phyloP scores from a whole-genome alignment of 306 rosid genomes.

The Citrullus colocynthis region DNA sequence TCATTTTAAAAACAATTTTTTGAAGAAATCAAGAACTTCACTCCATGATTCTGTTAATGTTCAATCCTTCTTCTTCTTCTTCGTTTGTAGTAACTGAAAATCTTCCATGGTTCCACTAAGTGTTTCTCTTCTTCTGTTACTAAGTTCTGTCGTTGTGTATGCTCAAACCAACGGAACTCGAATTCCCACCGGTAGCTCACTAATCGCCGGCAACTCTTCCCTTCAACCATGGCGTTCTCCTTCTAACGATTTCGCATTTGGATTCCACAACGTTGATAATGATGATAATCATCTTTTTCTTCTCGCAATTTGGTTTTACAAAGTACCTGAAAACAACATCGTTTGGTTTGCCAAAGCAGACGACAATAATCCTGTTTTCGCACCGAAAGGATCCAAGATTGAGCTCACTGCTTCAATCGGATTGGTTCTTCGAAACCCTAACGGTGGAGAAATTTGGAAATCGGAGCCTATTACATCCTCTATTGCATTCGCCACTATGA shows the following conservation, averaged over 20 bases:
- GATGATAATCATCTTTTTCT: neutral
- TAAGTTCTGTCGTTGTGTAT: neutral
- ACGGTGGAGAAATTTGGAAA: slow-evolving; percentile 10
- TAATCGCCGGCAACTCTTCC: neutral
- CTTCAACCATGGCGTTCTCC: slow-evolving; percentile 27
- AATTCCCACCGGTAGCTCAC: neutral
- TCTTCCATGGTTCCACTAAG: neutral
- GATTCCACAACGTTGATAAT: neutral
- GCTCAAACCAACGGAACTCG: neutral
- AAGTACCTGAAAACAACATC: slow-evolving; percentile 18
- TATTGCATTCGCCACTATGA: slow-evolving; percentile 7
- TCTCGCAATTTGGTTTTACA: slow-evolving; percentile 43
- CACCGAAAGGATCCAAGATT: slow-evolving; percentile 28
- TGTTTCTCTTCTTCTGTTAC: neutral
- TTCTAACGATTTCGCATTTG: slow-evolving; percentile 44
- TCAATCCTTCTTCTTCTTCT: neutral
- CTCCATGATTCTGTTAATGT: neutral
- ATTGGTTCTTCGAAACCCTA: slow-evolving; percentile 22
- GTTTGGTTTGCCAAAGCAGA: slow-evolving; percentile 38
- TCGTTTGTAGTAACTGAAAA: neutral
- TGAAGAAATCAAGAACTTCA: neutral
- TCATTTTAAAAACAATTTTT: neutral
- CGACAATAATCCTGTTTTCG: slow-evolving; percentile 6
- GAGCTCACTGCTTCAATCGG: slow-evolving; percentile 18
- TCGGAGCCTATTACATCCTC: neutral